These are phyloP conservation scores for Dothideomycetes sp. DNA, from an alignment of 2,329 filamentous ascomycete species.

Conservation along the genomic window DNA sequence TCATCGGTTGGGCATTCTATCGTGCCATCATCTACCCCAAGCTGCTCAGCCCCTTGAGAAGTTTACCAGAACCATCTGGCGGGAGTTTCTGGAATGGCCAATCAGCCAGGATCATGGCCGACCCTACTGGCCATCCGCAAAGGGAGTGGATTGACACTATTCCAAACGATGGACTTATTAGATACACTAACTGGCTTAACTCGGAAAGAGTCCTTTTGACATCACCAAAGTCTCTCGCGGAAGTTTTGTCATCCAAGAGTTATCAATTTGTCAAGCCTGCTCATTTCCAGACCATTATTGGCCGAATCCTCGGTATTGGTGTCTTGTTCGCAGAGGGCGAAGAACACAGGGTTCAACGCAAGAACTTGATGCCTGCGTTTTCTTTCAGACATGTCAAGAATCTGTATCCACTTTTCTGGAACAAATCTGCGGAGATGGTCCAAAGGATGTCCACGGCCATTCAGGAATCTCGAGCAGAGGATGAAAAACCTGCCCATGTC, in stretches of 20 bases:
- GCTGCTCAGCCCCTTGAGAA: constrained; percentile 48
- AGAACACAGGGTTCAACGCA: constrained; percentile 61
- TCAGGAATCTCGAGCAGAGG: constrained; percentile 16
- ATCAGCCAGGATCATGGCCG: constrained; percentile 32
- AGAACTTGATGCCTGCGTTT: constrained; percentile 41
- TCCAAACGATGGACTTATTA: constrained; percentile 47
- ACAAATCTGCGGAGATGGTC: constrained; percentile 36
- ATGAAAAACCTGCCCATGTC: constrained; percentile 26
- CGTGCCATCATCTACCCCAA: constrained; percentile 47
- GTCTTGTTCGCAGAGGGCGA: constrained; percentile 81
- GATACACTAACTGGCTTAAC: constrained; percentile 42
- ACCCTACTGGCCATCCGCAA: constrained; percentile 36
- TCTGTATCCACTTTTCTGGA: constrained; percentile 41
- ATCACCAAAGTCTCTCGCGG: constrained; percentile 38
- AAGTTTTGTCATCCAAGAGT: constrained; percentile 42
- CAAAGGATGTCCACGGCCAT: constrained; percentile 27
- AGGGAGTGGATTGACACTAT: constrained; percentile 44
- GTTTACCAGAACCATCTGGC: constrained; percentile 45
- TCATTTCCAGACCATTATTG: constrained; percentile 44
- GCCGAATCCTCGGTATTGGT: constrained; percentile 58
- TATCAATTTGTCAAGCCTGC: constrained; percentile 43
- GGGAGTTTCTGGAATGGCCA: constrained; percentile 33
- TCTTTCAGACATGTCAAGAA: constrained; percentile 43
- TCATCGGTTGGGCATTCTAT: constrained; percentile 32
- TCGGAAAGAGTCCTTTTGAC: constrained; percentile 37